Base-by-base conservation (phyloP, 108 stramenopile genomes). In the Nitzschia sp. region DNA sequence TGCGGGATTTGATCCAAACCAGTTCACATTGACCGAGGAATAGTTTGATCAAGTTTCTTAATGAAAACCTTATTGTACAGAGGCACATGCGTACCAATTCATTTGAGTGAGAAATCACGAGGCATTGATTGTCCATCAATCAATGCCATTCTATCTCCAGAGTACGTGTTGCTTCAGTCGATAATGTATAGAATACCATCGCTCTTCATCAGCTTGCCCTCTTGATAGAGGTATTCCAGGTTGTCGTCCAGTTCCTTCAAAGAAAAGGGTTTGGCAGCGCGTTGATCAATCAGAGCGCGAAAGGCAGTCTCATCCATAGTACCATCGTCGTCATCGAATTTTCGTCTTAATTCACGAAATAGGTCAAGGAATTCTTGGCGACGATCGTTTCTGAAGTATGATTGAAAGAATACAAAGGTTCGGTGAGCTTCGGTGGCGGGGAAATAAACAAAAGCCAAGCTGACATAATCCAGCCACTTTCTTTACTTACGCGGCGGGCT, bases 1-100 rank as follows among this genome's bases (percentile, higher is more conserved):
- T 70, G 75, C 81, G 46, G 86, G 80, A 26, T 91, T 88, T 66
- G 82, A 91, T 82, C 75, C 78, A 46, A 70, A 59, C 49, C 34
- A 72, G 19, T 90, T 79, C 56, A 63, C 78, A 48, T 36, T 64
- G 30, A 57, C 55, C 25, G 83, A 84, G 30, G 80, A 86, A 55
- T 75, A 75, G 42, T 32, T 34, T 6, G n/a, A 36, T n/a, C 38
- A 42, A 42, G 15, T n/a, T n/a, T n/a, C n/a, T n/a, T n/a, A n/a
- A n/a, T n/a, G n/a, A n/a, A n/a, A n/a, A n/a, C n/a, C n/a, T n/a
- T n/a, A n/a, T n/a, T n/a, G n/a, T n/a, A n/a, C n/a, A n/a, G n/a
- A n/a, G n/a, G n/a, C n/a, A n/a, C n/a, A n/a, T n/a, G n/a, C n/a
- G n/a, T n/a, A n/a, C n/a, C n/a, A n/a, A n/a, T n/a, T n/a, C n/a